phyloP scores from a whole-genome alignment of 2,329 filamentous ascomycete species.

The Monilinia aucupariae region DNA sequence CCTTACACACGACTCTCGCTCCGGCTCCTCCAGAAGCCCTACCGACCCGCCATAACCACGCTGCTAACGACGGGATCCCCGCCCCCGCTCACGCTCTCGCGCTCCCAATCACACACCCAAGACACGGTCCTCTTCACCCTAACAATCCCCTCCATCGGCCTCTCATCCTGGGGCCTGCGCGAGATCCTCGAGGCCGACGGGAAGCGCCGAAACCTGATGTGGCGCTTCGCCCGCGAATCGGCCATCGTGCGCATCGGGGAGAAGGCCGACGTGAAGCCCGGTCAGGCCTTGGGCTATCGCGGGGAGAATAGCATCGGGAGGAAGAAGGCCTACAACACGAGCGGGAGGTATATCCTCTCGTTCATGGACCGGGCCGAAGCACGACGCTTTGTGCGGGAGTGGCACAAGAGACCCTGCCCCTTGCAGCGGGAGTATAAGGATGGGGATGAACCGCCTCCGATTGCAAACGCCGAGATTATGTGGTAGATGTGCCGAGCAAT shows the following conservation, averaged over 20 bases:
- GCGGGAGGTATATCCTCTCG: conserved; percentile 30
- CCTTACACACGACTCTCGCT: conserved; percentile 36
- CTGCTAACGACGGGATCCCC: conserved; percentile 37
- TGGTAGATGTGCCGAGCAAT: conserved; percentile 37
- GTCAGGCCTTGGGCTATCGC: not conserved
- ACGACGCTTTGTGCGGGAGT: conserved; percentile 44
- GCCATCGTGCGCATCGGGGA: conserved; percentile 18
- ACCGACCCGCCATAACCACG: conserved; percentile 31
- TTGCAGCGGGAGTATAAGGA: conserved; percentile 25
- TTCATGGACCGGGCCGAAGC: conserved; percentile 34
- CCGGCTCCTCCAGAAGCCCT: conserved; percentile 35
- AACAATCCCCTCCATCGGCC: not conserved
- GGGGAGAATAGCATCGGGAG: conserved; percentile 8
- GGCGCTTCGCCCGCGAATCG: conserved; percentile 29
- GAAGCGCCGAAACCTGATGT: conserved; percentile 32
- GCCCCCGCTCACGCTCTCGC: conserved; percentile 19
- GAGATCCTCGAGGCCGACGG: conserved; percentile 30
- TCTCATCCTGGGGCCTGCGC: conserved; percentile 1
- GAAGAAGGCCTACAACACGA: conserved; percentile 13
- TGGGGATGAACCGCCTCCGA: conserved; percentile 37
- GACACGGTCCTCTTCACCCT: conserved; percentile 3
- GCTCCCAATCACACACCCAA: not conserved
- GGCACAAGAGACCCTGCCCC: conserved; percentile 46
- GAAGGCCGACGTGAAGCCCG: not conserved
- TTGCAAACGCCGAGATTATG: conserved; percentile 44